Base-by-base conservation (phyloP, 169 alveolate species). In the Cryptosporidium canis region DNA sequence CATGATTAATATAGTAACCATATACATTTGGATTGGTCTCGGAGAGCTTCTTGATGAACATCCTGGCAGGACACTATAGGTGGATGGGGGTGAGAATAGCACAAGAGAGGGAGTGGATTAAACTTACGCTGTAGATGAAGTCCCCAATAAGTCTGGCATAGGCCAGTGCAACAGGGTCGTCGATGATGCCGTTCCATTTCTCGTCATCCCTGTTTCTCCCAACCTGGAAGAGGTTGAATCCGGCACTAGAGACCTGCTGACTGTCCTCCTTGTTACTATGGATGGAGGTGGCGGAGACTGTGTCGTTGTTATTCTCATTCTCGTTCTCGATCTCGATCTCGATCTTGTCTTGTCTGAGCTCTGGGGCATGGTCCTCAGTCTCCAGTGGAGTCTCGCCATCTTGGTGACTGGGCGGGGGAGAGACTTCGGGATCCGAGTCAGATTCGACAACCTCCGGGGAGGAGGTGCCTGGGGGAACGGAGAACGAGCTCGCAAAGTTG, bases 141-240 rank as follows among this genome's bases (percentile, higher is more conserved):
- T 77, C 87, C 1, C 87, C 87, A 44, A 77, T 55, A 43, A 77
- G 33, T 39, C 87, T 77, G 11, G 72, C 72, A 77, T 77, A 77
- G 27, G 87, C 87, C 31, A 58, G 58, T 12, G 87, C 72, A 2
- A 77, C 72, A 6, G 72, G 70, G 16, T 77, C 87, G 12, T 77
- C 87, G 12, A 63, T 31, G 31, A 77, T 77, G 27, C 64, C 66
- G 58, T 41, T 77, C 70, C 70, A 55, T 29, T 77, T 77, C 14
- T 77, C 87, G 2, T 77, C 87, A 24, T 77, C 87, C 44, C 71
- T 77, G 41, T 41, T 58, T 58, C 64, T 77, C 21, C 87, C 87
- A 33, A 70, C 84, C 24, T 48, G 47, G 41, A 77, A 31, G 33
- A 77, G 58, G 39, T 58, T 77, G 44, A 77, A 77, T 2, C 87